Conservation (phyloP, 2,329 filamentous ascomycete genomes). For the Fusarium brevicatenulatum region DNA sequence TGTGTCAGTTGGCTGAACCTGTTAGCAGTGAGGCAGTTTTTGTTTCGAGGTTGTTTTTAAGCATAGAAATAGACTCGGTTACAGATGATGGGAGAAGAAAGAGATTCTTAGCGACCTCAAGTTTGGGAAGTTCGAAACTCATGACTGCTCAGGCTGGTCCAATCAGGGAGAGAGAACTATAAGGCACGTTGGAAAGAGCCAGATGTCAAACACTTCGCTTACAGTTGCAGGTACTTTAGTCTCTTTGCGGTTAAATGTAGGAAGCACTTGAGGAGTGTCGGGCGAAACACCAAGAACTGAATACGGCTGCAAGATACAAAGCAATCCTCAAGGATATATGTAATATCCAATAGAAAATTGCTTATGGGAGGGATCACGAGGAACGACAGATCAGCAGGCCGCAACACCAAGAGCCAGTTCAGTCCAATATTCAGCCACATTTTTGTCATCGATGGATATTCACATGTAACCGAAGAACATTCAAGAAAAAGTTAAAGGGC, state of each 20-base stretch:
- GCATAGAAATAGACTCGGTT: background rate
- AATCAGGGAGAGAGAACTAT: background rate
- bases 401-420: background rate
- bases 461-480: conserved; percentile 43
- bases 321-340: background rate
- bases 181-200: background rate
- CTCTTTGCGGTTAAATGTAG: background rate
- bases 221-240: background rate
- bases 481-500: background rate
- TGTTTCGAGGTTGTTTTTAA: background rate
- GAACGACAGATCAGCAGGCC: conserved; percentile 1
- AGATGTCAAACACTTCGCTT: background rate
- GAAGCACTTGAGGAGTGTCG: background rate
- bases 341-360: background rate
- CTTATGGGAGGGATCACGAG: conserved; percentile 2
- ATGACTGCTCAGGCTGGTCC: background rate
- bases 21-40: background rate
- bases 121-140: background rate
- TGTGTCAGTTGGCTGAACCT: background rate
- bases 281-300: conserved; percentile 2
- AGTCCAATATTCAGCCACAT: conserved; percentile 9
- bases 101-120: background rate
- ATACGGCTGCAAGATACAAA: background rate
- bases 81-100: background rate
- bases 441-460: conserved; percentile 20